A percentile compares a stretch with the other conserved stretches of the same genome.
Conservation (phyloP, 257 asterid species). For the Ilex aquifolium region DNA sequence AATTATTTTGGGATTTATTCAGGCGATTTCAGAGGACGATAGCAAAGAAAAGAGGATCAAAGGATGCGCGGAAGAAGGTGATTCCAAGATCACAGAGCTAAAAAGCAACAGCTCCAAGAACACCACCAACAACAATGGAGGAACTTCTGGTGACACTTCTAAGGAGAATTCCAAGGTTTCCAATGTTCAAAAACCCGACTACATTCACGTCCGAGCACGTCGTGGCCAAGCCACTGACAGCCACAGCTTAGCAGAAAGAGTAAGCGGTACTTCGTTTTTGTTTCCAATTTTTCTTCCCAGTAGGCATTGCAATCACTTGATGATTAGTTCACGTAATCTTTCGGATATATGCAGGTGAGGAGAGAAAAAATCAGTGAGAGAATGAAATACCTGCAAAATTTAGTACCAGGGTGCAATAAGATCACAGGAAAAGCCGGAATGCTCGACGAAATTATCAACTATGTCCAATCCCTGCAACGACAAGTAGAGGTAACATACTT, state of each 20-base stretch:
- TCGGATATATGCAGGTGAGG: conserved; percentile 47
- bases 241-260: conserved; percentile 97
- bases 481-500: conserved; percentile 72
- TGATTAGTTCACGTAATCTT: background rate
- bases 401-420: conserved; percentile 91
- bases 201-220: conserved; percentile 92
- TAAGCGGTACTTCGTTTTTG: conserved; percentile 23
- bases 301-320: too few relatives aligned
- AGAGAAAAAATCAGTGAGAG: conserved; percentile 93
- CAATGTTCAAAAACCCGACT: conserved; percentile 61
- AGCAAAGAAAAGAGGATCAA: conserved; percentile 50
- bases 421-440: conserved; percentile 92
- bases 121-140: conserved; percentile 22
- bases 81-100: conserved; percentile 43
- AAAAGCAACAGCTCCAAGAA: conserved; percentile 33
- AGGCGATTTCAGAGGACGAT: conserved; percentile 44
- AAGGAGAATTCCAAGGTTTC: conserved; percentile 42
- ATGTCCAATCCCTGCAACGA: conserved; percentile 90
- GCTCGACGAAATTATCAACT: conserved; percentile 92
- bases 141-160: conserved; percentile 20
- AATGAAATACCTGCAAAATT: conserved; percentile 82
- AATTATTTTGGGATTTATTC: conserved; percentile 2
- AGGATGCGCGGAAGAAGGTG: conserved; percentile 36
- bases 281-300: too few relatives aligned
- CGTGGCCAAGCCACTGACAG: conserved; percentile 98